A percentile compares a stretch with the other conserved stretches of the same genome.
phyloP scores from a whole-genome alignment of 2,329 filamentous ascomycete species.

The Fusarium sulawesiense region DNA sequence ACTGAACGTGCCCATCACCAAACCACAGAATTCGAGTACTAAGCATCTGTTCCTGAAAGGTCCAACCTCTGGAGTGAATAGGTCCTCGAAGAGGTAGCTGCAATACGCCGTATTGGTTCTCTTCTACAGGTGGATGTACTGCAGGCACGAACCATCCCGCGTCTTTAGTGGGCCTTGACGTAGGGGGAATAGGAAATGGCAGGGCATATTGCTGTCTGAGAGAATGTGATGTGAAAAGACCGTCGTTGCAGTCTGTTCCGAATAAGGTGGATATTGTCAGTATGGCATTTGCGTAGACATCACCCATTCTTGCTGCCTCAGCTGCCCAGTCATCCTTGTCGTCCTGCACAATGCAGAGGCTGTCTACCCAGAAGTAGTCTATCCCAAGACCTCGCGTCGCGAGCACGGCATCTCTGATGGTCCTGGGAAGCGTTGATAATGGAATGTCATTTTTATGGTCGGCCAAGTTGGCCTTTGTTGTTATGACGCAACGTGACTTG shows the following conservation, averaged over 20 bases:
- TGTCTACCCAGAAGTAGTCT: constrained; percentile 21
- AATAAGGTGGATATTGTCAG: constrained; percentile 7
- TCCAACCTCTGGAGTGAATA: background rate
- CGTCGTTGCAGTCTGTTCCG: background rate
- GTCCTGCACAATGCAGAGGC: constrained; percentile 18
- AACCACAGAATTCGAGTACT: background rate
- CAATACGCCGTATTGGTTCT: background rate
- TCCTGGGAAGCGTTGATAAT: background rate
- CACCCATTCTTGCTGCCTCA: constrained; percentile 15
- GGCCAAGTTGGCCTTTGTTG: background rate
- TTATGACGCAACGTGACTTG: background rate
- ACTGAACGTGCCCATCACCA: background rate
- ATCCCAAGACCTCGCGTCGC: background rate
- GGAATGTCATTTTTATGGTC: background rate
- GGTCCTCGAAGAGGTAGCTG: background rate
- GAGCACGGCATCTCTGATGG: constrained; percentile 2
- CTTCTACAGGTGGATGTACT: background rate
- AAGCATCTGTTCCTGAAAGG: background rate
- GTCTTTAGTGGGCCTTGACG: accelerated
- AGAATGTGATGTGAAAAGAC: background rate
- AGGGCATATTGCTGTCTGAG: background rate
- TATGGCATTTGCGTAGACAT: constrained; percentile 14
- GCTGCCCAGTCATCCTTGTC: constrained; percentile 7
- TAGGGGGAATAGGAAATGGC: background rate
- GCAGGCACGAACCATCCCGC: background rate